Evolutionary conservation across 176 grass and related monocot species (phyloP).

Genomic region (Thalia dealbata): DNA sequence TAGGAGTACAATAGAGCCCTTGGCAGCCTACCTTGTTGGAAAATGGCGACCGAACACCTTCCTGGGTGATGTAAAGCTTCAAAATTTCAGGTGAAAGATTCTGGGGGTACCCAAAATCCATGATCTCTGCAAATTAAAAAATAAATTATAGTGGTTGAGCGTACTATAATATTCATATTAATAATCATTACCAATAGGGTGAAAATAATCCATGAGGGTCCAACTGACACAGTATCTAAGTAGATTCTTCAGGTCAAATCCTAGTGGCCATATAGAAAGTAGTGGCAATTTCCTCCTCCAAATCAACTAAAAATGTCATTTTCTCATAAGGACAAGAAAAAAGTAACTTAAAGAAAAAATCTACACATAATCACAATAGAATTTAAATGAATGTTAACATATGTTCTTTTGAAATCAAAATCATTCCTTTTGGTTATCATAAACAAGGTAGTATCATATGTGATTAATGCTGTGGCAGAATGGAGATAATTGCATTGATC

Average conservation of each 20-base stretch:
- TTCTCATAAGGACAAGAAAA: neutral
- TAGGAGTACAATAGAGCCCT: neutral
- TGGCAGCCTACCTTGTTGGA: slow-evolving; percentile 69
- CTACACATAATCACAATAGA: neutral
- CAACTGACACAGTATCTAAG: neutral
- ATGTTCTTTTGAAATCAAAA: neutral
- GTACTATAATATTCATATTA: neutral
- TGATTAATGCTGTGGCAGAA: neutral
- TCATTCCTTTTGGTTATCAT: neutral
- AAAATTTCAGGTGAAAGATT: slow-evolving; percentile 98
- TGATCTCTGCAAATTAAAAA: slow-evolving; percentile 74
- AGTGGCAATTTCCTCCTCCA: neutral
- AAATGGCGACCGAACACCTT: slow-evolving; percentile 95
- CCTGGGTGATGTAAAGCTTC: slow-evolving; percentile 96
- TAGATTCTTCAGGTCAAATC: neutral
- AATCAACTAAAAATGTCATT: neutral
- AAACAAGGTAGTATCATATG: neutral
- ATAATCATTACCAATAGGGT: neutral
- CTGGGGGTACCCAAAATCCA: slow-evolving; percentile 99
- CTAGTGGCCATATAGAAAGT: neutral
- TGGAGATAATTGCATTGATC: neutral
- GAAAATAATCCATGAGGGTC: neutral
- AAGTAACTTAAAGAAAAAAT: neutral
- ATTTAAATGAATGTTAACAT: neutral
- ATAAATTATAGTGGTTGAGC: neutral